A percentile compares a stretch with the other conserved stretches of the same genome.
These are phyloP conservation scores for Phlebopus sp. DNA, from an alignment of 1,284 basidiomycete genomes.

Conservation along the genomic window DNA sequence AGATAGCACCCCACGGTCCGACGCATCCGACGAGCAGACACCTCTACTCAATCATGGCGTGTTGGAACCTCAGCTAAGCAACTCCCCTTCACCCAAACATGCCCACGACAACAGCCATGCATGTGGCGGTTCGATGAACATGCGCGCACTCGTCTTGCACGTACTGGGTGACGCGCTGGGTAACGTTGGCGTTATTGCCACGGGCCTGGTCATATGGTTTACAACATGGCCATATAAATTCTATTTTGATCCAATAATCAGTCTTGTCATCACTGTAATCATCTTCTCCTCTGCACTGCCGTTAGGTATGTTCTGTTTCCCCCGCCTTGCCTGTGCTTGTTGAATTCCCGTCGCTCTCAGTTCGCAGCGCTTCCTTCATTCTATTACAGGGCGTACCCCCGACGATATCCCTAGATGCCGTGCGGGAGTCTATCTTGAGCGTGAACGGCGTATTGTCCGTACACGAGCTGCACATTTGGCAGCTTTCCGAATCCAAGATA, in stretches of 20 bases:
- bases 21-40: constrained; percentile 34
- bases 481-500: constrained; percentile 84
- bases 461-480: constrained; percentile 98
- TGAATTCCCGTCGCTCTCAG: constrained; percentile 37
- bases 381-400: constrained; percentile 95
- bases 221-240: constrained; percentile 76
- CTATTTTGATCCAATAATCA: constrained; percentile 94
- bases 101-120: constrained; percentile 46
- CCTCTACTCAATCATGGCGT: constrained; percentile 36
- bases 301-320: constrained; percentile 60
- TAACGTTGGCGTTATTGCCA: constrained; percentile 95
- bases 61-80: constrained; percentile 15
- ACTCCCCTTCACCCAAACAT: constrained; percentile 21
- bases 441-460: constrained; percentile 90
- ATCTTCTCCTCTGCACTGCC: constrained; percentile 96
- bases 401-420: constrained; percentile 84
- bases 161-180: constrained; percentile 97
- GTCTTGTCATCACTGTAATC: constrained; percentile 92
- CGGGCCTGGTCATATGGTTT: constrained; percentile 92
- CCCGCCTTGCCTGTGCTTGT: constrained; percentile 11
- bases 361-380: constrained; percentile 93
- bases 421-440: constrained; percentile 74
- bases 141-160: constrained; percentile 92
- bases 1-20: constrained; percentile 14
- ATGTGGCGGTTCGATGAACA: constrained; percentile 90